Evolutionary conservation across 768 basidiomycete species (phyloP).

Genomic region (Russula sp.): DNA sequence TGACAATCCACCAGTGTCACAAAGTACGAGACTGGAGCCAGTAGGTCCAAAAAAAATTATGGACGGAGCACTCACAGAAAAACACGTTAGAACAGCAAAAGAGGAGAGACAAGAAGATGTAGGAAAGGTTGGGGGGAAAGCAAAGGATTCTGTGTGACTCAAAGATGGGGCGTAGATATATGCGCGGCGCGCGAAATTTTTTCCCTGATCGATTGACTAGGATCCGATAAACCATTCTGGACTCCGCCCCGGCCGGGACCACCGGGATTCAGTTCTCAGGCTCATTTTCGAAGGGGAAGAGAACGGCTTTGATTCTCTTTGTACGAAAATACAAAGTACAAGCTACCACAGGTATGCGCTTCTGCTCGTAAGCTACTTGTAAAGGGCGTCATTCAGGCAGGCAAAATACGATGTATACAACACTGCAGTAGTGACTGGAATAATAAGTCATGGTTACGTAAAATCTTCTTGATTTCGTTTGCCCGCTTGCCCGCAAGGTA

Average conservation of each 20-base stretch:
- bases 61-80: constrained; percentile 34
- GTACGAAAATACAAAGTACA: constrained; percentile 6
- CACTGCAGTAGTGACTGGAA: neutral
- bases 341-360: constrained; percentile 1
- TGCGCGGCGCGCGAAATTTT: constrained; percentile 23
- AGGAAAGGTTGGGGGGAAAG: constrained; percentile 34
- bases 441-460: constrained; percentile 13
- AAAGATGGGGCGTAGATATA: constrained; percentile 30
- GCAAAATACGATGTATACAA: constrained; percentile 6
- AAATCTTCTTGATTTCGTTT: neutral
- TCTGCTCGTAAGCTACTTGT: neutral
- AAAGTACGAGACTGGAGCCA: constrained; percentile 1
- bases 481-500: constrained; percentile 4
- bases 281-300: neutral
- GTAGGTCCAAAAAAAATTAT: constrained; percentile 5
- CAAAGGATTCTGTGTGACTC: constrained; percentile 22
- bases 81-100: constrained; percentile 35
- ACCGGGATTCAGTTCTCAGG: neutral
- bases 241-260: constrained; percentile 14
- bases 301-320: neutral
- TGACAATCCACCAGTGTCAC: constrained; percentile 13
- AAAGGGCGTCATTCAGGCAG: neutral
- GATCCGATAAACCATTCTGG: constrained; percentile 20
- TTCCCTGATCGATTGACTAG: constrained; percentile 21
- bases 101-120: constrained; percentile 41